Evolutionary conservation across 805 yeast species (phyloP), one percentile per base, ranked within the genome.

Genomic region (Pichia pseudocactophila): DNA sequence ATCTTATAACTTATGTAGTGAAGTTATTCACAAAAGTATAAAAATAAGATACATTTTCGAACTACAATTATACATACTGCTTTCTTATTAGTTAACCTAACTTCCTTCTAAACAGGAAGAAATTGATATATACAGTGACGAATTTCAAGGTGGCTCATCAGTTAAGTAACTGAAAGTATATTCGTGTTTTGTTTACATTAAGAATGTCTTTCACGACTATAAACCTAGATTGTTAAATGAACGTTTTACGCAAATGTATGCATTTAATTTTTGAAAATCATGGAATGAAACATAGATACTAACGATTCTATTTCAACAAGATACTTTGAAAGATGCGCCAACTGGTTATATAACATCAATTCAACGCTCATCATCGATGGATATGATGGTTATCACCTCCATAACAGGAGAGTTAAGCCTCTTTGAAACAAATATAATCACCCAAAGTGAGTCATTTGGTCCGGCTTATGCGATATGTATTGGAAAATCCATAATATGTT

Each of bases 321-420:
- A 22, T 19, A 12, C n/a, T 8, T 28, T 37, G 17, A 8, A 37
- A 12, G 17, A 28, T 15, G 16, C 34, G 18, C 39, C 34, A 37
- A 37, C 15, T 9, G 39, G 39, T 7, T 37, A 22, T 37, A 18
- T 37, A 7, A 28, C 39, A 13, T n/a, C 39, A 13, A 20, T 30
- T 17, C 34, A 37, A 13, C 18, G 28, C 16, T 16, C 35, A 7
- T n/a, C 35, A 10, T 11, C 13, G 5, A 10, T 17, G 35, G 28
- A 37, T 30, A 5, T 30, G 7, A 10, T 37, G 13, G 10, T 37
- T 2, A 26, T 37, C 4, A 28, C 30, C 18, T 17, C 39, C 4
- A 37, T 37, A 6, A 25, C 36, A 10, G 35, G 44, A 20, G 26
- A 37, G 30, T 8, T 31, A 13, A 5, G 20, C 15, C 7, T 37